These are phyloP conservation scores for Nicotiana otophora DNA, from an alignment of 257 asterid genomes.

Conservation along the genomic window DNA sequence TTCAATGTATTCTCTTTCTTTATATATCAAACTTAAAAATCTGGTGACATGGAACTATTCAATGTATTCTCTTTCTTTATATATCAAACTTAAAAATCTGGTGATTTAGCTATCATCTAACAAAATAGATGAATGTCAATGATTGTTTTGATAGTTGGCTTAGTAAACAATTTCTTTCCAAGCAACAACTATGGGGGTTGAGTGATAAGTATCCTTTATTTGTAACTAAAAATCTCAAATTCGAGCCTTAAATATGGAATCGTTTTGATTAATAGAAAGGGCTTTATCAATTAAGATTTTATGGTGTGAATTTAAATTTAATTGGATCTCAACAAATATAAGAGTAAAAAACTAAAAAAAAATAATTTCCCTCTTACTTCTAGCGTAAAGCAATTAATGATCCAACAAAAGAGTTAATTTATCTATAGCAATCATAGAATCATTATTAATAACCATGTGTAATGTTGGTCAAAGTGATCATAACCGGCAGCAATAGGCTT, in stretches of 20 bases:
- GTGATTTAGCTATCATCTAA: not conserved
- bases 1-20: constrained; percentile 1
- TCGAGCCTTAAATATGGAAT: too few relatives aligned
- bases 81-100: not conserved
- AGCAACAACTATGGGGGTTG: too few relatives aligned
- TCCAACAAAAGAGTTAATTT: not conserved
- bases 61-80: not conserved
- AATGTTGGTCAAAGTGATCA: constrained; percentile 15
- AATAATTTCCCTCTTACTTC: not conserved
- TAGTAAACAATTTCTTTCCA: not conserved
- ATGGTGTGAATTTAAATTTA: too few relatives aligned
- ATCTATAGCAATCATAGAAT: constrained; percentile 9
- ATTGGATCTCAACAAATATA: too few relatives aligned
- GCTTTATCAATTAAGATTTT: too few relatives aligned
- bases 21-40: not conserved
- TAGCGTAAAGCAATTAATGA: not conserved
- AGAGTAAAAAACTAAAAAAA: too few relatives aligned
- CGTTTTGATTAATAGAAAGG: too few relatives aligned
- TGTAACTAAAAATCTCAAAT: too few relatives aligned
- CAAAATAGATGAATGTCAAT: not conserved
- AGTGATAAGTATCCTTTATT: too few relatives aligned
- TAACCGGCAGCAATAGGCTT: constrained; percentile 4
- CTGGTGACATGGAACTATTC: not conserved
- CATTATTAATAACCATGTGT: constrained; percentile 14
- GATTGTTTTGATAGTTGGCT: constrained; percentile 3